Evolutionary conservation across 148 eudicot species (phyloP).

Genomic region (Cornus controversa): DNA sequence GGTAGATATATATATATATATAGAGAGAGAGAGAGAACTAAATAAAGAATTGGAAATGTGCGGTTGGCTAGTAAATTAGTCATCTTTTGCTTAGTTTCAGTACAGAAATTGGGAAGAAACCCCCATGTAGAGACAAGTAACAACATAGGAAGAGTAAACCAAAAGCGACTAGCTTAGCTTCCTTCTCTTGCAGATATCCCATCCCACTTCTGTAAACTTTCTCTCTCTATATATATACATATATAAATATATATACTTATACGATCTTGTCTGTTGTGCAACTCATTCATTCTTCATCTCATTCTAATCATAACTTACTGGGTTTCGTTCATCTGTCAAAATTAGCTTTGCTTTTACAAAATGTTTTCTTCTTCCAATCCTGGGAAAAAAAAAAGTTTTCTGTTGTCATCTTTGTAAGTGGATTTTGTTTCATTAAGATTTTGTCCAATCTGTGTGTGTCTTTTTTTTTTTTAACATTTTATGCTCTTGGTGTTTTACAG

Average conservation of each 20-base stretch:
- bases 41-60: neutral
- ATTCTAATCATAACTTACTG: neutral
- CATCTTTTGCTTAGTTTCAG: slow-evolving; percentile 11
- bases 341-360: neutral
- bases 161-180: neutral
- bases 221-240: neutral
- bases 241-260: no score
- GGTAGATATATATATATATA: no score
- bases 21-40: neutral
- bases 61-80: slow-evolving; percentile 6
- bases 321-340: neutral
- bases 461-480: neutral
- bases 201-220: slow-evolving; percentile 7
- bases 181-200: slow-evolving; percentile 2
- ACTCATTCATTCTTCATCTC: neutral
- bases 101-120: neutral
- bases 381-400: no score
- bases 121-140: neutral
- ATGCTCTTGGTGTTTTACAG: neutral
- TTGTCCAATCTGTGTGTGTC: no score
- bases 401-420: neutral
- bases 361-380: no score
- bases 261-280: neutral
- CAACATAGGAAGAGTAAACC: neutral
- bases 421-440: neutral